Evolutionary conservation across 768 basidiomycete genomes (phyloP).

Genomic region (Suillus lakei): DNA sequence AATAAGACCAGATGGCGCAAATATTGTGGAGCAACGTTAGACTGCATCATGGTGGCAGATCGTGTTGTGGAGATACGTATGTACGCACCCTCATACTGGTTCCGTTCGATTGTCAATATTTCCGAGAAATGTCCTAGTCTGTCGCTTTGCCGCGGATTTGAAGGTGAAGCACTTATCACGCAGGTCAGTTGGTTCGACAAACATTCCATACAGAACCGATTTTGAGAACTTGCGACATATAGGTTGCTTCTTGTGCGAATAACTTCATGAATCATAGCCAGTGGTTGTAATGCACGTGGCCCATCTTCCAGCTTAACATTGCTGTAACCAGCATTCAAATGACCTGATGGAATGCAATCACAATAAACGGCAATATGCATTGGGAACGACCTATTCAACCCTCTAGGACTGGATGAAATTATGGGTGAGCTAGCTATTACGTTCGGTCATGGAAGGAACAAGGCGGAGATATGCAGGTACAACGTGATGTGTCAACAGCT

Average conservation of each 20-base stretch:
- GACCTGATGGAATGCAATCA: conserved; percentile 3
- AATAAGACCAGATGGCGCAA: neutral
- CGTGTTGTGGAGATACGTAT: neutral
- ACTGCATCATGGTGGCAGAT: neutral
- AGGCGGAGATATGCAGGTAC: conserved; percentile 4
- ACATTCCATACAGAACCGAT: neutral
- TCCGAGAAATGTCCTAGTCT: neutral
- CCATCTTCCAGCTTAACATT: neutral
- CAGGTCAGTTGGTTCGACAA: neutral
- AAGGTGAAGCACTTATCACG: neutral
- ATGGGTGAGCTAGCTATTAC: conserved; percentile 11
- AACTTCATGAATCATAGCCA: conserved; percentile 6
- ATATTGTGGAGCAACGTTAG: neutral
- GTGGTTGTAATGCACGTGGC: conserved; percentile 3
- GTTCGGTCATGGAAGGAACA: neutral
- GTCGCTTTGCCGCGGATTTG: neutral
- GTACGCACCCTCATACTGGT: neutral
- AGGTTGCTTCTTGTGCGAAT: conserved; percentile 1
- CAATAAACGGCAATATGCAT: conserved; percentile 7
- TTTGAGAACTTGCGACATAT: neutral
- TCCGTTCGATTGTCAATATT: neutral
- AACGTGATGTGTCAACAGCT: conserved; percentile 1
- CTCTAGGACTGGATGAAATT: conserved; percentile 10
- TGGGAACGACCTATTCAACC: conserved; percentile 5
- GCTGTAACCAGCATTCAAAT: conserved; percentile 2